phyloP scores from a whole-genome alignment of 192 early-diverging fungal species.

The Cetraspora pellucida region DNA sequence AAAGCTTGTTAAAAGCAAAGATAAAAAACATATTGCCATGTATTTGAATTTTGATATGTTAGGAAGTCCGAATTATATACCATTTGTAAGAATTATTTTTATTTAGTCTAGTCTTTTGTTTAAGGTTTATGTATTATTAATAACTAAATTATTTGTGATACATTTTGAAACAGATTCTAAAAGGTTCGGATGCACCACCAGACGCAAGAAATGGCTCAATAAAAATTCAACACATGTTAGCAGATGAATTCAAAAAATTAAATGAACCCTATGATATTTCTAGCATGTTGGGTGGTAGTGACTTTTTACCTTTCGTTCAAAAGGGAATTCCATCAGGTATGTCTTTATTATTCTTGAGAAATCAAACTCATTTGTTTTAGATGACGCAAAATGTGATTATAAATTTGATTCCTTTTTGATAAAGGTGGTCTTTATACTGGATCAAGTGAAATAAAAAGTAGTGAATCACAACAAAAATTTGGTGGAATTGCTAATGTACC shows the following conservation, averaged over 20 bases:
- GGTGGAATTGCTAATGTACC: slow-evolving; percentile 68
- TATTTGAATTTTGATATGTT: slow-evolving; percentile 77
- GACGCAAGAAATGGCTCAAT: slow-evolving; percentile 51
- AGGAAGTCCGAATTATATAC: slow-evolving; percentile 71
- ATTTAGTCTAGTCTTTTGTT: background rate
- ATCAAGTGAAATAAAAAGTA: slow-evolving; percentile 61
- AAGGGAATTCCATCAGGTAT: slow-evolving; percentile 59
- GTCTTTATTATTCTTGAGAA: background rate
- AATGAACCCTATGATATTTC: slow-evolving; percentile 53
- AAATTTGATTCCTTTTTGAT: background rate
- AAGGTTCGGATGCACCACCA: slow-evolving; percentile 62
- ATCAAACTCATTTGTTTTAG: background rate
- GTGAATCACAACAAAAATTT: slow-evolving; percentile 52
- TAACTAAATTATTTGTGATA: background rate
- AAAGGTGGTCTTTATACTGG: slow-evolving; percentile 67
- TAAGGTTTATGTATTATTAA: background rate
- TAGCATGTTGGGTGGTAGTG: slow-evolving; percentile 63
- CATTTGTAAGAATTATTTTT: slow-evolving; percentile 43
- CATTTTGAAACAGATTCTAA: slow-evolving; percentile 48
- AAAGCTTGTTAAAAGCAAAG: slow-evolving; percentile 45
- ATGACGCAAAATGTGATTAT: background rate
- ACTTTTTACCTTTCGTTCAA: slow-evolving; percentile 70
- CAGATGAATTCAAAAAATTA: slow-evolving; percentile 56
- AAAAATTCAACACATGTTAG: slow-evolving; percentile 61
- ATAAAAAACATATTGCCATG: slow-evolving; percentile 56